Base-by-base conservation (phyloP, 306 rosid genomes). In the Herpetospermum pedunculosum region DNA sequence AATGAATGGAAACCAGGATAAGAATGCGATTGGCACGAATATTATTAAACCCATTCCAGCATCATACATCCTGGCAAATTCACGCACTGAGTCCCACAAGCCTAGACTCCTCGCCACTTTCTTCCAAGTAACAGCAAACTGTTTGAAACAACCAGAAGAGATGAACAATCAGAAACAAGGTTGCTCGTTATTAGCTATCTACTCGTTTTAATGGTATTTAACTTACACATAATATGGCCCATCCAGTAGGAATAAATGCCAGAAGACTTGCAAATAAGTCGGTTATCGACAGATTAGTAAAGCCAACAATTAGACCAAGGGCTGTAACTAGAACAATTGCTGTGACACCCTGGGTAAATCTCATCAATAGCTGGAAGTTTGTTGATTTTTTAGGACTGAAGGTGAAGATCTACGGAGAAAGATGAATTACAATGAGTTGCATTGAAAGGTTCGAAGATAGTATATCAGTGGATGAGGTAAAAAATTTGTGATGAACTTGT, bases 41-140 rank as follows among this genome's bases (percentile, higher is more conserved):
- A 91, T 88, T 38, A 94, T 76, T 85, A 89, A 70, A 8, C 98
- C 98, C 98, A 94, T 94, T 65, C 92, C 96, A n/a, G 98, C 98
- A 81, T 94, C 98, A 68, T 91, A 94, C 91, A 94, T 81, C 79
- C 98, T 86, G 21, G 90, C 95, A 76, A 94, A 94, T 83, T 94
- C 96, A 6, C 98, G 93, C 54, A 94, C 91, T 3, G 94, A 91
- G 55, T 91, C 97, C 97, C 97, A 94, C 85, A 94, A 54, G 8
- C 98, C 98, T 3, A 94, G 84, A 37, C 68, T 80, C 83, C 77
- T 62, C 11, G 89, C 84, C 13, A 89, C 34, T 79, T 35, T 87
- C 89, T 37, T 94, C 98, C 98, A 94, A 18, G 98, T 74, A 63
- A 94, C 81, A 29, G 95, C 98, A 70, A 94, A 46, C 98, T 94